phyloP scores from a whole-genome alignment of 345 rosid genomes.

The Turritis glabra region DNA sequence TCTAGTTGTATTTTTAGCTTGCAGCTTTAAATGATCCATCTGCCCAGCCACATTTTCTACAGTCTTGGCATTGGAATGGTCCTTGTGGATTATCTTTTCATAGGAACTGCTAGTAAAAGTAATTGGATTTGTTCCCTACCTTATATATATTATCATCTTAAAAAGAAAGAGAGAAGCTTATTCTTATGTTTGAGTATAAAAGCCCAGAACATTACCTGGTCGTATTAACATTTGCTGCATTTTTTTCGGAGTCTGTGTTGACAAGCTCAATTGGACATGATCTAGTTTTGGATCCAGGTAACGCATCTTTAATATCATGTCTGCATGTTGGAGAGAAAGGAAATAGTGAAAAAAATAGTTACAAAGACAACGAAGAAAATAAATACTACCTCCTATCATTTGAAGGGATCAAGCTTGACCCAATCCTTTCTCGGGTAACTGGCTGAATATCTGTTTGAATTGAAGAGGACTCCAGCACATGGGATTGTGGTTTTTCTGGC shows the following conservation, averaged over 20 bases:
- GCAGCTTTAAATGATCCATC: slow-evolving; percentile 37
- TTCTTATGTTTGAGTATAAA: slow-evolving; percentile 14
- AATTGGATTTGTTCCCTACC: not conserved
- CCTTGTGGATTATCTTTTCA: slow-evolving; percentile 40
- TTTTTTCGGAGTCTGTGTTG: slow-evolving; percentile 36
- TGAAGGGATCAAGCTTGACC: slow-evolving; percentile 24
- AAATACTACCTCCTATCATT: slow-evolving; percentile 23
- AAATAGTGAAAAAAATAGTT: slow-evolving; percentile 9
- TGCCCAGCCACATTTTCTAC: slow-evolving; percentile 38
- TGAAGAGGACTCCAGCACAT: slow-evolving; percentile 37
- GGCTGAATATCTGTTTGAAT: slow-evolving; percentile 36
- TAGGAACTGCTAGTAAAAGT: slow-evolving; percentile 18
- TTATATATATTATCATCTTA: slow-evolving; percentile 13
- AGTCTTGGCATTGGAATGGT: slow-evolving; percentile 31
- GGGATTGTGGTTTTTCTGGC: slow-evolving; percentile 38
- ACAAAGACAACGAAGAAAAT: not conserved
- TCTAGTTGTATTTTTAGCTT: slow-evolving; percentile 42
- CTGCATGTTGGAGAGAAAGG: slow-evolving; percentile 39
- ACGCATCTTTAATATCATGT: slow-evolving; percentile 23
- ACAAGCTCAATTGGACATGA: slow-evolving; percentile 35
- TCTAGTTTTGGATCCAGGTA: slow-evolving; percentile 37
- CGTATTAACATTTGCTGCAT: slow-evolving; percentile 27
- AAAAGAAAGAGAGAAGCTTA: slow-evolving; percentile 12
- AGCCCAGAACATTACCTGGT: slow-evolving; percentile 39
- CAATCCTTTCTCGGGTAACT: slow-evolving; percentile 34